Evolutionary conservation across 163 green algal species (phyloP).

Genomic region (Picocystis sp.): DNA sequence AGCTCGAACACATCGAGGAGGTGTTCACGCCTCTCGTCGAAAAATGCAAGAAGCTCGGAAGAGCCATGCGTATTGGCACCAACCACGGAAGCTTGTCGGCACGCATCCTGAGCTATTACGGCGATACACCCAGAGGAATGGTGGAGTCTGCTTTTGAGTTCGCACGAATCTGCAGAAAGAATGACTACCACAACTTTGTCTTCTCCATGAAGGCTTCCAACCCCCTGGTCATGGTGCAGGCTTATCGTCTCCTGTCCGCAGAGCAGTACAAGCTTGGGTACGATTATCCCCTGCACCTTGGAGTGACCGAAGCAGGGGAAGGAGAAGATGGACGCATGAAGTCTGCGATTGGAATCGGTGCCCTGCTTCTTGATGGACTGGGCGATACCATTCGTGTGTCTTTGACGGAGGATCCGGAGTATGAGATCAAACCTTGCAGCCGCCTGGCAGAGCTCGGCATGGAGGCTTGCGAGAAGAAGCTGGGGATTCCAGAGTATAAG

Average conservation of each 20-base stretch:
- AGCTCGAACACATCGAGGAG: constrained; percentile 80
- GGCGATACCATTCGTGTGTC: constrained; percentile 96
- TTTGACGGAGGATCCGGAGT: constrained; percentile 90
- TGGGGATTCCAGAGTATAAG: constrained; percentile 33
- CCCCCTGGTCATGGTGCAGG: constrained; percentile 90
- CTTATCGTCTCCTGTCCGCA: constrained; percentile 75
- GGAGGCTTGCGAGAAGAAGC: constrained; percentile 25
- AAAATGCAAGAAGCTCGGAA: constrained; percentile 88
- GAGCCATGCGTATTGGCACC: constrained; percentile 95
- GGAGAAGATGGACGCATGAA: constrained; percentile 99
- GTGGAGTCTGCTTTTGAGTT: constrained; percentile 96
- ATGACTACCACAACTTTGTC: constrained; percentile 99
- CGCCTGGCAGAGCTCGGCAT: constrained; percentile 37
- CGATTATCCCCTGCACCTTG: constrained; percentile 97
- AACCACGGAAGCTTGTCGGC: constrained; percentile 97
- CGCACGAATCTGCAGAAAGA: constrained; percentile 87
- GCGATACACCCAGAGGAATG: constrained; percentile 51
- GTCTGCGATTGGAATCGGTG: constrained; percentile 67
- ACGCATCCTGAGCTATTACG: constrained; percentile 89
- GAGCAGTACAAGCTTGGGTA: constrained; percentile 77
- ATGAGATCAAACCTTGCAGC: constrained; percentile 87
- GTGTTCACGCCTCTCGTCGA: constrained; percentile 83
- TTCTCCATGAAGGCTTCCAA: constrained; percentile 99
- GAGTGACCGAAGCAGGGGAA: constrained; percentile 86
- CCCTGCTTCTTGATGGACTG: constrained; percentile 79